These are phyloP conservation scores for Talaromyces sp. DNA, from an alignment of 2,329 filamentous ascomycete species.

Conservation along the genomic window DNA sequence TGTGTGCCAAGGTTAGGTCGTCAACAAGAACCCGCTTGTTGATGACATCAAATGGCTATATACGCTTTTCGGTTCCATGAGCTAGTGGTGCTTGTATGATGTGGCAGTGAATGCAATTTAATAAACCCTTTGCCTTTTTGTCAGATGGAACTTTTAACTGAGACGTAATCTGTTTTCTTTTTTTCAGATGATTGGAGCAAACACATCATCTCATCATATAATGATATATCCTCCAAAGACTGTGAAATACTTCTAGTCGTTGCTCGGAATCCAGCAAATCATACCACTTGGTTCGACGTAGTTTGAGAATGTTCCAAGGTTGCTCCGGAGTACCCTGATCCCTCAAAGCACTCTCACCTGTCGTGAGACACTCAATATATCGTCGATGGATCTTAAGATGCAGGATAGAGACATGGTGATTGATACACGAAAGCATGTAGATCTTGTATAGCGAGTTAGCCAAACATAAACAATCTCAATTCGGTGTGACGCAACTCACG, in stretches of 20 bases:
- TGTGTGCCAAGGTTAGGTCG: not conserved
- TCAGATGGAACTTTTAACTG: not conserved
- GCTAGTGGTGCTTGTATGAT: not conserved
- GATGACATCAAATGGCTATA: not conserved
- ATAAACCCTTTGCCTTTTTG: not conserved
- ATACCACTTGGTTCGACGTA: constrained; percentile 58
- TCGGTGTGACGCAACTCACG: constrained; percentile 39
- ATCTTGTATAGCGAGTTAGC: constrained; percentile 41
- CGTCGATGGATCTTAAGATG: constrained; percentile 56
- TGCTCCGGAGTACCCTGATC: constrained; percentile 27
- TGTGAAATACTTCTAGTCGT: constrained; percentile 54
- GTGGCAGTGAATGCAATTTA: not conserved
- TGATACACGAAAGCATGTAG: constrained; percentile 60
- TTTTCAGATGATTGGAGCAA: not conserved
- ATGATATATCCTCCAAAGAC: constrained; percentile 57
- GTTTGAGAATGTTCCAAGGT: constrained; percentile 51
- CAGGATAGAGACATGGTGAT: constrained; percentile 60
- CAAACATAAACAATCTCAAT: constrained; percentile 3
- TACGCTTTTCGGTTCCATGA: not conserved
- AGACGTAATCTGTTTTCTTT: not conserved
- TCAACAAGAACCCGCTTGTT: not conserved
- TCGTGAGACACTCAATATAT: constrained; percentile 55
- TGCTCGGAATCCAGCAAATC: constrained; percentile 56
- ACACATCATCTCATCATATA: constrained; percentile 46
- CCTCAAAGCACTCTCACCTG: constrained; percentile 37